Conservation (phyloP, 2,329 filamentous ascomycete species). For the Paecilomyces dactylethromorphus region DNA sequence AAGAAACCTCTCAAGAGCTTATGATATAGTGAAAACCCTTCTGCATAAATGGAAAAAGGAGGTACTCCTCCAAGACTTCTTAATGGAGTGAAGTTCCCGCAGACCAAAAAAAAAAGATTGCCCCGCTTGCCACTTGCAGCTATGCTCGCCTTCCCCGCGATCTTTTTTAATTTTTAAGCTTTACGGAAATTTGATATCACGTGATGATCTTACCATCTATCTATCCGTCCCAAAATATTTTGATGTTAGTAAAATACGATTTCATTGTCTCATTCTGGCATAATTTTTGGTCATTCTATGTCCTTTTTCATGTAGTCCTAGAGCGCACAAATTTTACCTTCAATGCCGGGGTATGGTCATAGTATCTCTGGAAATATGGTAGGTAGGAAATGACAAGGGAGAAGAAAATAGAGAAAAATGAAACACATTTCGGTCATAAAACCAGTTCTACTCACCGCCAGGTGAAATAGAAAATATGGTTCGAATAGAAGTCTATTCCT, state of each 20-base stretch:
- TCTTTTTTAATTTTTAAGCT: background rate
- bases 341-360: background rate
- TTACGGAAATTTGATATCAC: slow-evolving; percentile 2
- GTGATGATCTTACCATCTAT: background rate
- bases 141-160: background rate
- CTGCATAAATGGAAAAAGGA: background rate
- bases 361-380: background rate
- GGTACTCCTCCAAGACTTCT: background rate
- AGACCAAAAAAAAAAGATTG: background rate
- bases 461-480: background rate
- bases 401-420: background rate
- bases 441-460: background rate
- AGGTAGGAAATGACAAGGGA: background rate
- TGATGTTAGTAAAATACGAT: no score
- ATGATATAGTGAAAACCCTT: background rate
- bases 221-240: no score
- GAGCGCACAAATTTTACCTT: background rate
- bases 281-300: background rate
- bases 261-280: background rate
- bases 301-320: background rate
- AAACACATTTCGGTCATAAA: background rate
- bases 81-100: background rate
- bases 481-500: background rate
- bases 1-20: background rate
- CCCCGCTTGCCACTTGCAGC: background rate